A percentile compares a stretch with the other conserved stretches of the same genome.
Evolutionary conservation across 2,329 filamentous ascomycete species (phyloP).

Genomic region (Biscogniauxia marginata): DNA sequence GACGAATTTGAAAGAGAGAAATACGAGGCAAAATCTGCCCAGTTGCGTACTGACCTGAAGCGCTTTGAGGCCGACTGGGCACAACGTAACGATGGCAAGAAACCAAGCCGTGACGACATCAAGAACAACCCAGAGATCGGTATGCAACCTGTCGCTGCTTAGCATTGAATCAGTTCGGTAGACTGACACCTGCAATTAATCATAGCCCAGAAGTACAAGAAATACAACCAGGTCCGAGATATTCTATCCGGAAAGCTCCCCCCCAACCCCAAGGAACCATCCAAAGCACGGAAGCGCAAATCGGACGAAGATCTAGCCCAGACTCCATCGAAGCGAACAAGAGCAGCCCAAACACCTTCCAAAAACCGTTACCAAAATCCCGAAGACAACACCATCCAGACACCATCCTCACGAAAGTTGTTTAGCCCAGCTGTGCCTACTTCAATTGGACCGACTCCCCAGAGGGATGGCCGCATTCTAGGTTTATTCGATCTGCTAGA

Average conservation of each 20-base stretch:
- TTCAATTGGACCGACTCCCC: conserved; percentile 74
- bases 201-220: conserved; percentile 70
- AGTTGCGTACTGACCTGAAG: conserved; percentile 70
- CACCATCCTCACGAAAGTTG: conserved; percentile 57
- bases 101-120: conserved; percentile 73
- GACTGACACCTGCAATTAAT: background rate
- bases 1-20: conserved; percentile 42
- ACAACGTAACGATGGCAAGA: conserved; percentile 60
- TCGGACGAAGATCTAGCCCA: conserved; percentile 35
- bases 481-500: conserved; percentile 73
- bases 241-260: conserved; percentile 54
- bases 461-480: conserved; percentile 73
- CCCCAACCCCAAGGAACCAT: conserved; percentile 37
- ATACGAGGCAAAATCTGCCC: conserved; percentile 50
- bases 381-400: conserved; percentile 44
- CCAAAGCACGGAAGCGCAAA: conserved; percentile 41
- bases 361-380: conserved; percentile 32
- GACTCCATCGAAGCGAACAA: conserved; percentile 54
- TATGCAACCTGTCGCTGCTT: conserved; percentile 36
- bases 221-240: conserved; percentile 67
- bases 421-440: conserved; percentile 60
- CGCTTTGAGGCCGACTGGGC: conserved; percentile 71
- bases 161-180: background rate
- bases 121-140: conserved; percentile 70
- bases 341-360: conserved; percentile 47